A percentile compares a stretch with the other conserved stretches of the same genome.
Evolutionary conservation across 2,329 filamentous ascomycete genomes (phyloP).

Genomic region (Coniochaeta sp.): DNA sequence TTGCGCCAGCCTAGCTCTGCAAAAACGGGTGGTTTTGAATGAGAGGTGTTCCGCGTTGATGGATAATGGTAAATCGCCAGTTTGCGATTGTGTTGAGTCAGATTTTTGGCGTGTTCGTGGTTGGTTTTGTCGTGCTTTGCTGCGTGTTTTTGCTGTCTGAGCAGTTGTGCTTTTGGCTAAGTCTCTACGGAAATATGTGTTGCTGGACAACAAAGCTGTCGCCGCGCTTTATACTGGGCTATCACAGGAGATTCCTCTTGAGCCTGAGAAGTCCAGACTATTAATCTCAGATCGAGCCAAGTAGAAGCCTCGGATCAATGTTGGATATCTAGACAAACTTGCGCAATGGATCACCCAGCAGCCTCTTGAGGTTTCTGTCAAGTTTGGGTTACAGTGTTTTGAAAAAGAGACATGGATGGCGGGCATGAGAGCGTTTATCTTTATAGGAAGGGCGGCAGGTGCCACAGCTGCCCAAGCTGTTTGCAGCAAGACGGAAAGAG

Average conservation of each 20-base stretch:
- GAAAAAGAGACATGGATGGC: not conserved
- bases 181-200: not conserved
- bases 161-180: not conserved
- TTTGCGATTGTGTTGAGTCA: not conserved
- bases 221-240: not conserved
- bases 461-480: not conserved
- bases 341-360: not conserved
- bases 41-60: not conserved
- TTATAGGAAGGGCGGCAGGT: not conserved
- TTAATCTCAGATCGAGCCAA: not conserved
- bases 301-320: not conserved
- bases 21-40: not conserved
- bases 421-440: not conserved
- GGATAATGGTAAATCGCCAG: not conserved
- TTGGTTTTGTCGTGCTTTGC: conserved; percentile 3
- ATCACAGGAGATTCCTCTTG: not conserved
- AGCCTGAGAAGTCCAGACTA: not conserved
- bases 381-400: not conserved
- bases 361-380: not conserved
- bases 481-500: not conserved
- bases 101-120: not conserved
- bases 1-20: conserved; percentile 28
- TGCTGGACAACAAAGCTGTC: not conserved
- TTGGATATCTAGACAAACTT: not conserved
- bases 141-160: not conserved